Percentiles rank a stretch among this genome's conserved stretches.
Evolutionary conservation across 345 rosid species (phyloP).

Genomic region (Nephelium lappaceum): DNA sequence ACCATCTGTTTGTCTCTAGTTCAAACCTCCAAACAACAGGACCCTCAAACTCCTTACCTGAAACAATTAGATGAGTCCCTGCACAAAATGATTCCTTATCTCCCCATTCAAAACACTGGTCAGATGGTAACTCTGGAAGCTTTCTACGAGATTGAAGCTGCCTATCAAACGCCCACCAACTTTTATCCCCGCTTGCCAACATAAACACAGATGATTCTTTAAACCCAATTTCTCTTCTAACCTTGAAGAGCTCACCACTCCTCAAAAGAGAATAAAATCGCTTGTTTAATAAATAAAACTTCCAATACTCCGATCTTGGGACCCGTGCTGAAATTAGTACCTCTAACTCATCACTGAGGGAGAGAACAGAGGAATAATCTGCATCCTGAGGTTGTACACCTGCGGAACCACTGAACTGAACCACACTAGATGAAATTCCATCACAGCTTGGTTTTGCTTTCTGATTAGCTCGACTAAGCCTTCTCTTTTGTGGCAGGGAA

Average conservation of each 20-base stretch:
- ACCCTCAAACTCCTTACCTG: slow-evolving; percentile 61
- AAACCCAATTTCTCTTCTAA: slow-evolving; percentile 58
- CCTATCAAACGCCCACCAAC: slow-evolving; percentile 76
- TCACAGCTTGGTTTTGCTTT: slow-evolving; percentile 4
- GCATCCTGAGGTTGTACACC: slow-evolving; percentile 82
- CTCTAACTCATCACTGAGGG: slow-evolving; percentile 75
- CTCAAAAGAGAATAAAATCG: slow-evolving; percentile 51
- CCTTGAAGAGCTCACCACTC: slow-evolving; percentile 69
- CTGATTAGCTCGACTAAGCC: slow-evolving; percentile 19
- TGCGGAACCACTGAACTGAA: slow-evolving; percentile 32
- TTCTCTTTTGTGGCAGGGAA: slow-evolving; percentile 28
- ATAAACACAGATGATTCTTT: slow-evolving; percentile 76
- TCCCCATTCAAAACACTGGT: slow-evolving; percentile 53
- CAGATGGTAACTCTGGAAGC: slow-evolving; percentile 75
- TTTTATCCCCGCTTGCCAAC: slow-evolving; percentile 62
- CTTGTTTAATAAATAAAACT: slow-evolving; percentile 55
- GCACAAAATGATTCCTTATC: slow-evolving; percentile 87
- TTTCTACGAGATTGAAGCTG: slow-evolving; percentile 46
- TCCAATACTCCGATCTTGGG: slow-evolving; percentile 76
- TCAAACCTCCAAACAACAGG: slow-evolving; percentile 77
- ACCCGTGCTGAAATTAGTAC: slow-evolving; percentile 67
- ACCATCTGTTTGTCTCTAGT: slow-evolving; percentile 68
- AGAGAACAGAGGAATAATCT: slow-evolving; percentile 69
- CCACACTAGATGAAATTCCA: slow-evolving; percentile 19
- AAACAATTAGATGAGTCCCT: slow-evolving; percentile 77